Evolutionary conservation across 164 flowering plant genomes (phyloP).

Genomic region (Liquidambar formosana): DNA sequence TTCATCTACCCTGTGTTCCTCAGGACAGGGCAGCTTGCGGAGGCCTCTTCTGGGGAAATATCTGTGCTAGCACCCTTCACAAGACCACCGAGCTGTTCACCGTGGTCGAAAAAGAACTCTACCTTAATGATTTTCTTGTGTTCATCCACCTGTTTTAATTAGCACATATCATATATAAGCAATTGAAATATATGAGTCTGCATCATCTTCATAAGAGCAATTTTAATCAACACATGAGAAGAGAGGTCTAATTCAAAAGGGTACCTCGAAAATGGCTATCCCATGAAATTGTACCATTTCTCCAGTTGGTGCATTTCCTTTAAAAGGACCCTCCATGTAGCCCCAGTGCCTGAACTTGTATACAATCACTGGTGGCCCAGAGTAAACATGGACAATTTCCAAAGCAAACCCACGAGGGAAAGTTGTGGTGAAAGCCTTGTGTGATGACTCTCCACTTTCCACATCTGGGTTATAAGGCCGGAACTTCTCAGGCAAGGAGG

Average conservation of each 20-base stretch:
- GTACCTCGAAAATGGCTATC: conserved; percentile 48
- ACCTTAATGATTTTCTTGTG: conserved; percentile 48
- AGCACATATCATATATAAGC: too few species aligned
- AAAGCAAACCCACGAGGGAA: conserved; percentile 76
- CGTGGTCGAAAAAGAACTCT: conserved; percentile 58
- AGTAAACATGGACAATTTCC: conserved; percentile 61
- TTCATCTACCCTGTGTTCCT: conserved; percentile 17
- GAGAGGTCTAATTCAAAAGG: too few species aligned
- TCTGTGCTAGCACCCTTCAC: conserved; percentile 14
- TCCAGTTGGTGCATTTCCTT: conserved; percentile 70
- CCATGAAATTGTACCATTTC: conserved; percentile 58
- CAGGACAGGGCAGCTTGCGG: conserved; percentile 45
- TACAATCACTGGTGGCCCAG: conserved; percentile 62
- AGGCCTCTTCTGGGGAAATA: neutral
- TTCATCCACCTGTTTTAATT: conserved; percentile 54
- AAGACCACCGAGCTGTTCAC: conserved; percentile 55
- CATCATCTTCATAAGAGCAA: too few species aligned
- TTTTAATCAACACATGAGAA: too few species aligned
- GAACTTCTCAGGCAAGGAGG: conserved; percentile 49
- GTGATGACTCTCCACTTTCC: conserved; percentile 37
- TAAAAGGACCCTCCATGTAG: conserved; percentile 79
- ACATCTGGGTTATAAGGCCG: conserved; percentile 36
- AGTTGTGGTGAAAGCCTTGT: conserved; percentile 41
- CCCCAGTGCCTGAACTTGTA: conserved; percentile 91
- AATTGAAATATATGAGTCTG: too few species aligned